These are phyloP conservation scores for Melastoma malabathricum DNA, from an alignment of 345 rosid genomes.

Conservation along the genomic window DNA sequence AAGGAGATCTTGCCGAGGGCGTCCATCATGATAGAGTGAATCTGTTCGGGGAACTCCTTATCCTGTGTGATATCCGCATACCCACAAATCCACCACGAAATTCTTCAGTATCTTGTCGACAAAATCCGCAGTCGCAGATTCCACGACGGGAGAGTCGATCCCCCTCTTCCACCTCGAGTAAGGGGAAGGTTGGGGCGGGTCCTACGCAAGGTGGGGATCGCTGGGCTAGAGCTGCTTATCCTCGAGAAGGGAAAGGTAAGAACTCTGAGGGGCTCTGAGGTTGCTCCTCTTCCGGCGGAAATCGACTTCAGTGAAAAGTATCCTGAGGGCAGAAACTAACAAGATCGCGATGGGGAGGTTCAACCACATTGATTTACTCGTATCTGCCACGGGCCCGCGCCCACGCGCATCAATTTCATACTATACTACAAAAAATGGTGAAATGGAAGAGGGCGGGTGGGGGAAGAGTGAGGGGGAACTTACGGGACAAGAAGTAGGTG, in stretches of 20 bases:
- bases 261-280: slow-evolving; percentile 8
- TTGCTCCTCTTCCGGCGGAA: slow-evolving; percentile 60
- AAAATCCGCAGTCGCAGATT: slow-evolving; percentile 60
- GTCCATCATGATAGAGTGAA: slow-evolving; percentile 71
- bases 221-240: slow-evolving; percentile 66
- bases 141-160: slow-evolving; percentile 73
- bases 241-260: slow-evolving; percentile 42
- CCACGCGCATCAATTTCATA: too few species aligned
- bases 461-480: too few species aligned
- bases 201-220: slow-evolving; percentile 54
- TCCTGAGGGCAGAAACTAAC: slow-evolving; percentile 30
- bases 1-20: slow-evolving; percentile 77
- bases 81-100: slow-evolving; percentile 78
- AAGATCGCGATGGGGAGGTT: slow-evolving; percentile 80
- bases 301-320: slow-evolving; percentile 54
- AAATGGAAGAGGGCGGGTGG: too few species aligned
- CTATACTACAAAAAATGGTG: too few species aligned
- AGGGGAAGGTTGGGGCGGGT: slow-evolving; percentile 15
- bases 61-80: slow-evolving; percentile 88
- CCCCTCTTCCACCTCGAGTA: slow-evolving; percentile 64
- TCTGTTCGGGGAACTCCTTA: slow-evolving; percentile 77
- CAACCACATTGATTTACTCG: slow-evolving; percentile 90
- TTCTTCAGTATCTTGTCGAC: slow-evolving; percentile 75
- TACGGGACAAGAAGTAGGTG: too few species aligned
- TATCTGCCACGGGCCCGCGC: too few species aligned